Base-by-base conservation (phyloP, 345 rosid species). In the Microcos paniculata region DNA sequence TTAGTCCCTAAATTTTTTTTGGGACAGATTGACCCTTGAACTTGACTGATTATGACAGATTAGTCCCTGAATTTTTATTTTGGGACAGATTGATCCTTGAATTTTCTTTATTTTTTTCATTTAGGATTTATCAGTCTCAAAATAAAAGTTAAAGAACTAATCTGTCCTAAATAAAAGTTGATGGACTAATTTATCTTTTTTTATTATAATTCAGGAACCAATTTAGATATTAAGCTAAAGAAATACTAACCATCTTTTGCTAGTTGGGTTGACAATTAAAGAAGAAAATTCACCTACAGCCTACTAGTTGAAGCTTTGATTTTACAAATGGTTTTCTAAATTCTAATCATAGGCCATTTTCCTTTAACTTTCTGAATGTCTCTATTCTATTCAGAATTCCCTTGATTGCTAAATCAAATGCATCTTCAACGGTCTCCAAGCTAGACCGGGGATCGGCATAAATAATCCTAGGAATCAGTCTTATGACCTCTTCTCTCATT, bases 341-440 rank as follows among this genome's bases (percentile, higher is more conserved):
- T 14, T 66, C 35, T 24, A 66, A 43, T 30, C 31, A 11, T 16
- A 23, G 31, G 3, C 62, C 3, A 70, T 33, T 59, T 57, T 15
- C 16, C 45, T 48, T 40, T 49, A 13, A 15, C 62, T 26, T 10
- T 18, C 73, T 16, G 23, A 55, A 42, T 33, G 6, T 28, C n/a
- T 53, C 69, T 26, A 68, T 63, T 62, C 70, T 82, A 35, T 62
- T 59, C 4, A 79, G 76, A 76, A 79, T 49, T 40, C 82, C 77
- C 49, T 76, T 61, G 26, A 82, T 62, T 51, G 80, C 69, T 43
- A 82, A 23, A 56, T 82, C 82, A 79, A 82, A 79, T 24, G 85
- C 85, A 82, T 82, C 85, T 53, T 76, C 77, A 62, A 74, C 1
- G 15, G 57, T 18, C 51, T 72, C 72, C 15, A 74, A 70, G 14